phyloP scores from a whole-genome alignment of 2,329 filamentous ascomycete genomes.

The Xylariaceae sp. region DNA sequence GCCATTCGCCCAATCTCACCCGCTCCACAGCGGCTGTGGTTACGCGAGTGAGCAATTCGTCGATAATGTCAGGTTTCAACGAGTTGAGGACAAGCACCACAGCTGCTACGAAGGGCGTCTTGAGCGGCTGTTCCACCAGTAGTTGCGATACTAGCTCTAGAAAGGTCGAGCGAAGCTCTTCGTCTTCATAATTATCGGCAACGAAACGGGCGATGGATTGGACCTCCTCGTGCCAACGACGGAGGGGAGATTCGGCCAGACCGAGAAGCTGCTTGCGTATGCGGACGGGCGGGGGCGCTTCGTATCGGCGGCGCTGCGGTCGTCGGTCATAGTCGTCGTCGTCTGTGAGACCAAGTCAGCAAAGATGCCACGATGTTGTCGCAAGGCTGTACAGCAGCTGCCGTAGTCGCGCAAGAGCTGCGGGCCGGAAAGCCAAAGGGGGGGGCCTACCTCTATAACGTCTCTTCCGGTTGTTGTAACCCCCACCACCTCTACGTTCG shows the following conservation, averaged over 20 bases:
- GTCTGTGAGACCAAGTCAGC: constrained; percentile 33
- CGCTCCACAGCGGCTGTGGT: constrained; percentile 56
- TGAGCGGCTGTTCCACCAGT: constrained; percentile 84
- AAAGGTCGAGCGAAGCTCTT: constrained; percentile 66
- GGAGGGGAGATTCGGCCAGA: constrained; percentile 74
- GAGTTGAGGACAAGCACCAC: constrained; percentile 74
- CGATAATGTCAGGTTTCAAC: constrained; percentile 65
- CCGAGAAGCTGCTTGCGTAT: constrained; percentile 71
- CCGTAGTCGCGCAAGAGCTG: constrained; percentile 1
- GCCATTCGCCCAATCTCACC: constrained; percentile 71
- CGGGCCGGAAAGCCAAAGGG: no score
- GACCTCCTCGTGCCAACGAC: constrained; percentile 72
- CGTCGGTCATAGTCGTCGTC: constrained; percentile 73
- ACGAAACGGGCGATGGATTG: constrained; percentile 67
- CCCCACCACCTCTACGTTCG: constrained; percentile 45
- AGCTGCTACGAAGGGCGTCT: constrained; percentile 90
- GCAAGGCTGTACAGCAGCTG: no score
- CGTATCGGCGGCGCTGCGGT: constrained; percentile 64
- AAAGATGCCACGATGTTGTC: no score
- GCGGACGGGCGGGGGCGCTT: constrained; percentile 61
- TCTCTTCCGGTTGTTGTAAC: constrained; percentile 62
- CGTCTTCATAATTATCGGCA: constrained; percentile 78
- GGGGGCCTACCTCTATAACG: constrained; percentile 63
- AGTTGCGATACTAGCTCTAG: constrained; percentile 68
- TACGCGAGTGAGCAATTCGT: constrained; percentile 59